phyloP scores from a whole-genome alignment of 75 land plant species.

The Isoetes taiwanensis region DNA sequence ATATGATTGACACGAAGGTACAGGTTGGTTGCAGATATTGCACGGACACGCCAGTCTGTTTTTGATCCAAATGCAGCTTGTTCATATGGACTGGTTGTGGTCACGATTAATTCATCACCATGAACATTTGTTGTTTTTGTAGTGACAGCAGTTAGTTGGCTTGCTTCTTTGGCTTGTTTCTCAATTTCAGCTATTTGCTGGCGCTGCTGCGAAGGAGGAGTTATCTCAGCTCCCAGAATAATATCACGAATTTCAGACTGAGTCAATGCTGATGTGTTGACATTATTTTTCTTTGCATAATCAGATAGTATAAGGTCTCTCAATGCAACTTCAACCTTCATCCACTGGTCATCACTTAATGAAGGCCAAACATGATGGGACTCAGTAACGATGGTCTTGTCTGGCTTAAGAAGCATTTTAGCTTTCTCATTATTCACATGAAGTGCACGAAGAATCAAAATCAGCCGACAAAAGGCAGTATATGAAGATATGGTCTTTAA shows the following conservation, averaged over 20 bases:
- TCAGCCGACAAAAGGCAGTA: not conserved
- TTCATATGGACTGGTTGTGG: not conserved
- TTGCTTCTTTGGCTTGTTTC: constrained; percentile 1
- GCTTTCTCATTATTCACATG: constrained; percentile 7
- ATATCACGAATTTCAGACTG: constrained; percentile 2
- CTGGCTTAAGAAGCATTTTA: constrained; percentile 5
- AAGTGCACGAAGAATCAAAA: not conserved
- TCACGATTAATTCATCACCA: not conserved
- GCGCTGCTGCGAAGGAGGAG: constrained; percentile 1
- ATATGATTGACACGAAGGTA: constrained; percentile 4
- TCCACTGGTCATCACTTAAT: constrained; percentile 1
- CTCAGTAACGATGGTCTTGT: constrained; percentile 6
- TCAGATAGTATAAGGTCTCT: constrained; percentile 4
- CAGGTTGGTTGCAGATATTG: not conserved
- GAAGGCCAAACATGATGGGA: constrained; percentile 6
- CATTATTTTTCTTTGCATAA: constrained; percentile 4
- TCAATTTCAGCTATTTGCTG: constrained; percentile 7
- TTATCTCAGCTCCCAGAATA: constrained; percentile 2
- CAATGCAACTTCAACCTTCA: constrained; percentile 7
- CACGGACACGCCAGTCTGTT: constrained; percentile 6
- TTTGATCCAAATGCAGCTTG: not conserved
- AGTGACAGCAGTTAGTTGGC: not conserved
- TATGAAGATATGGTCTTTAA: constrained; percentile 3
- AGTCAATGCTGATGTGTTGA: not conserved
- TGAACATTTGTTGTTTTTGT: not conserved